These are phyloP conservation scores for Cephalotrichum gorgonifer DNA, from an alignment of 2,329 filamentous ascomycete species.

Conservation along the genomic window DNA sequence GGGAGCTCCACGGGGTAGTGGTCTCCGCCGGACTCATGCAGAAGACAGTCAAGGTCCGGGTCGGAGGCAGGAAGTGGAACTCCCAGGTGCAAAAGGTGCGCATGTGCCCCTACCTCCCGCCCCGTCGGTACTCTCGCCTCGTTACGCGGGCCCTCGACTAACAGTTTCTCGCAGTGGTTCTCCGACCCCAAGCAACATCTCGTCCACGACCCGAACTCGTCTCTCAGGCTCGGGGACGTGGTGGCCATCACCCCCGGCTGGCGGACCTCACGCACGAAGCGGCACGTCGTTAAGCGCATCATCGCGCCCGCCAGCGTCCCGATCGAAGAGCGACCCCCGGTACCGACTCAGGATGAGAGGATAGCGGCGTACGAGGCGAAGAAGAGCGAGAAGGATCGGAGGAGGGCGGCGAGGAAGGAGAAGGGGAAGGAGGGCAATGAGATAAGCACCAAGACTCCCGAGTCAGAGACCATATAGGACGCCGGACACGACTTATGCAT, in stretches of 20 bases:
- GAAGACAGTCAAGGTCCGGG: slow-evolving; percentile 68
- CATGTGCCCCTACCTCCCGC: neutral
- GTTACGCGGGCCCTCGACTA: neutral
- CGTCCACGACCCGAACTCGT: slow-evolving; percentile 69
- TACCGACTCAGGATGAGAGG: slow-evolving; percentile 55
- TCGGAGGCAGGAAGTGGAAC: slow-evolving; percentile 65
- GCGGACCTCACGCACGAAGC: slow-evolving; percentile 55
- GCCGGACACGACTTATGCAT: neutral
- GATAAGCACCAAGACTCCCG: too few relatives aligned
- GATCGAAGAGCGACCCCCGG: slow-evolving; percentile 51
- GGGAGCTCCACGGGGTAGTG: slow-evolving; percentile 57
- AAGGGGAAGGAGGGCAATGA: neutral
- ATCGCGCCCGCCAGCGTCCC: slow-evolving; percentile 57
- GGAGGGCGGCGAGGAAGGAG: slow-evolving; percentile 27
- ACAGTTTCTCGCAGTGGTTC: slow-evolving; percentile 33
- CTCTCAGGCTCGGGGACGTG: slow-evolving; percentile 64
- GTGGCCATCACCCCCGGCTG: slow-evolving; percentile 59
- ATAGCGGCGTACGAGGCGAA: slow-evolving; percentile 42
- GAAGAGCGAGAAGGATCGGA: slow-evolving; percentile 45
- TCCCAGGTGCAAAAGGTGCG: slow-evolving; percentile 59
- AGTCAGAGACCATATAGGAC: neutral
- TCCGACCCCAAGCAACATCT: slow-evolving; percentile 54
- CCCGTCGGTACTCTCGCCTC: neutral
- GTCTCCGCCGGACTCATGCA: slow-evolving; percentile 69
- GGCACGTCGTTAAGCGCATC: slow-evolving; percentile 65